phyloP scores from a whole-genome alignment of 306 rosid species.

The Prunus mongolica region DNA sequence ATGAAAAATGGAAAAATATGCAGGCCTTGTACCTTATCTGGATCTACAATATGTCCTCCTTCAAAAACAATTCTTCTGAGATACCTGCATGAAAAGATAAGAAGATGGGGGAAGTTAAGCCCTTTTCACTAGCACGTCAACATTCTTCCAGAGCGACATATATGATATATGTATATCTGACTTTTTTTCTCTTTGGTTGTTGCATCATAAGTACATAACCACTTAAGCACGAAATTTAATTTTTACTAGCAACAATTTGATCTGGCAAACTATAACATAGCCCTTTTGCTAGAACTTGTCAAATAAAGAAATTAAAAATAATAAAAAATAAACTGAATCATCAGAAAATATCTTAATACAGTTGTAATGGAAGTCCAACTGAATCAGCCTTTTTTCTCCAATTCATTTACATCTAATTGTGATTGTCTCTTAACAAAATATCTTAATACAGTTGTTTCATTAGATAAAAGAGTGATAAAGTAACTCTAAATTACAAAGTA shows the following conservation, averaged over 20 bases:
- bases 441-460: not conserved
- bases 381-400: not conserved
- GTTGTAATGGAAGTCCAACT: not conserved
- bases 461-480: slow-evolving; percentile 11
- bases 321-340: not conserved
- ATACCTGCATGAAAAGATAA: slow-evolving; percentile 48
- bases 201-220: not conserved
- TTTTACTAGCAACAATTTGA: not conserved
- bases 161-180: not conserved
- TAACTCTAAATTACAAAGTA: not conserved
- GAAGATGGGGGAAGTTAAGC: not conserved
- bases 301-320: not conserved
- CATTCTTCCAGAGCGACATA: not conserved
- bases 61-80: slow-evolving; percentile 89
- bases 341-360: not conserved
- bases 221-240: not conserved
- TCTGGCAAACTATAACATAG: not conserved
- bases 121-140: not conserved
- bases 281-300: not conserved
- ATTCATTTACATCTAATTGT: not conserved
- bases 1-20: not conserved
- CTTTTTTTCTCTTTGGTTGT: not conserved
- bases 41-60: slow-evolving; percentile 97
- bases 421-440: not conserved
- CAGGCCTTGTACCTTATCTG: slow-evolving; percentile 65